Percentiles rank a stretch among this genome's conserved stretches.
Evolutionary conservation across 75 land plant genomes (phyloP).

Genomic region (Chamaecyparis obtusa): DNA sequence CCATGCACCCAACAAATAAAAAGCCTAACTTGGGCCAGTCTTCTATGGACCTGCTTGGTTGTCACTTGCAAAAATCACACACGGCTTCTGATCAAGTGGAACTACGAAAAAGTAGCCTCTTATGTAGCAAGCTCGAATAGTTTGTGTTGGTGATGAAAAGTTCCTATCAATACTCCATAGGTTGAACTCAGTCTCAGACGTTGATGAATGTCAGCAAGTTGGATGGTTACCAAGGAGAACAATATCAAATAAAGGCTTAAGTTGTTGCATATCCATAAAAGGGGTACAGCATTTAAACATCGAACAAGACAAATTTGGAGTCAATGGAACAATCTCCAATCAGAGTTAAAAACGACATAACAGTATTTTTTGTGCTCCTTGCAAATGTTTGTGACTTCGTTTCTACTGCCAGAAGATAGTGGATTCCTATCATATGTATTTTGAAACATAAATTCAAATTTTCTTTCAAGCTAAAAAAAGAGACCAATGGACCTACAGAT

Average conservation of each 20-base stretch:
- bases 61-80: not conserved
- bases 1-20: not conserved
- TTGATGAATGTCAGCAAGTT: not conserved
- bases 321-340: not conserved
- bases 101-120: not conserved
- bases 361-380: not conserved
- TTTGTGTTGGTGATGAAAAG: not conserved
- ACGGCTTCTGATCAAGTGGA: not conserved
- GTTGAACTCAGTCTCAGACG: not conserved
- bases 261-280: not conserved
- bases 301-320: not conserved
- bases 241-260: not conserved
- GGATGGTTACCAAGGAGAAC: not conserved
- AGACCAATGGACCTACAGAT: not conserved
- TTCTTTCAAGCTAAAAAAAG: not conserved
- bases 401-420: not conserved
- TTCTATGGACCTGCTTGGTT: not conserved
- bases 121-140: not conserved
- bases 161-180: not conserved
- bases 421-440: not conserved
- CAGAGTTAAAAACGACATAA: not conserved
- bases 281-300: not conserved
- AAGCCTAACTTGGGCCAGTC: not conserved
- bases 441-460: not conserved
- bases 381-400: not conserved